Conservation (phyloP, 192 early-diverging fungal species). For the Umbelopsis vinacea region DNA sequence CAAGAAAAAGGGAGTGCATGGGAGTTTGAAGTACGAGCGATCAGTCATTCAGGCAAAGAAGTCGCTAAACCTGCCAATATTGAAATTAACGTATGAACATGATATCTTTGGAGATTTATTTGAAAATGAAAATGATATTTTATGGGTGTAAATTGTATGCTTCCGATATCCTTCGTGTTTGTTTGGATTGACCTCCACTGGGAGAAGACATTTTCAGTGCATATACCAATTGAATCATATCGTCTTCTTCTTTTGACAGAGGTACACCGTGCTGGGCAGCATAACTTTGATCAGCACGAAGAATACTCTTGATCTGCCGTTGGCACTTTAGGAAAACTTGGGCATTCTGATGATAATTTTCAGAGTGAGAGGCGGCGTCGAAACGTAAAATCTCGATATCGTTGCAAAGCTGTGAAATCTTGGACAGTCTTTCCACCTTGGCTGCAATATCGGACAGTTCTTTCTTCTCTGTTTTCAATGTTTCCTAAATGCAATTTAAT, state of each 20-base stretch:
- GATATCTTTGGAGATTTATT: not conserved
- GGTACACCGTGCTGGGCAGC: conserved; percentile 38
- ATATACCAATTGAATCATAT: conserved; percentile 47
- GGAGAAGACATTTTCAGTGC: conserved; percentile 34
- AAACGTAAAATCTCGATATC: conserved; percentile 43
- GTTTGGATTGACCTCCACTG: not conserved
- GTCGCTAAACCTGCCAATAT: not conserved
- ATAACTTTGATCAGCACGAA: conserved; percentile 40
- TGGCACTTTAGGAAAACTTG: conserved; percentile 48
- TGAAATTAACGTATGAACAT: not conserved
- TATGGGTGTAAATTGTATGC: conserved; percentile 32
- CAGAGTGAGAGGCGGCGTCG: conserved; percentile 23
- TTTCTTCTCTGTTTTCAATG: not conserved
- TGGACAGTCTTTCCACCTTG: not conserved
- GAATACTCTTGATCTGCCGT: conserved; percentile 43
- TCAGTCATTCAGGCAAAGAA: conserved; percentile 7
- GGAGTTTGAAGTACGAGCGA: conserved; percentile 3
- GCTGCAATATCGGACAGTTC: conserved; percentile 1
- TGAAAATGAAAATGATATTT: not conserved
- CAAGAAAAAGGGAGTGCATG: not conserved
- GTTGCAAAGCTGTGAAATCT: conserved; percentile 40
- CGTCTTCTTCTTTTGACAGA: conserved; percentile 38
- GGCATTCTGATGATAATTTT: conserved; percentile 32
- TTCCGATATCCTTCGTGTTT: conserved; percentile 37
- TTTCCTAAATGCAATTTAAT: not conserved